Percentiles rank a stretch among this genome's conserved stretches.
phyloP scores from a whole-genome alignment of 305 asterid genomes.

The Ilex paraguariensis region DNA sequence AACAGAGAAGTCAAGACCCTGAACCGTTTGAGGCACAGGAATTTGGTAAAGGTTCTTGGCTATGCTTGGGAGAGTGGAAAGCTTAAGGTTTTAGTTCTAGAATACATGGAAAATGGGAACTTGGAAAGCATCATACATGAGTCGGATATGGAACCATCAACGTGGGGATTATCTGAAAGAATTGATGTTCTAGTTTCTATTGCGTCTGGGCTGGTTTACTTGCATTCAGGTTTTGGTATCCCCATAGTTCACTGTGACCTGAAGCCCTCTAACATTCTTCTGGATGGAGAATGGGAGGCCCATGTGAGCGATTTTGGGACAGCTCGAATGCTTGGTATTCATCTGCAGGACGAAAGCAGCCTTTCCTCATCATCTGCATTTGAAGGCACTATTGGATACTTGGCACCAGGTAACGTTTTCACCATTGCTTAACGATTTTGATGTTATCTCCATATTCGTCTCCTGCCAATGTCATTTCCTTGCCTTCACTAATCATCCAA shows the following conservation, averaged over 20 bases:
- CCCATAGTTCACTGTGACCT: conserved; percentile 82
- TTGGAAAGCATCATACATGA: conserved; percentile 55
- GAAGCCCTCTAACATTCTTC: conserved; percentile 84
- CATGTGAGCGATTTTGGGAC: conserved; percentile 90
- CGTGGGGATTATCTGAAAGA: conserved; percentile 40
- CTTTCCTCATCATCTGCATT: conserved; percentile 49
- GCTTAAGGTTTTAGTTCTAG: conserved; percentile 61
- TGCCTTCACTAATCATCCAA: too few species aligned
- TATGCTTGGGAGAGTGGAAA: conserved; percentile 84
- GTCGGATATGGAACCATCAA: conserved; percentile 6
- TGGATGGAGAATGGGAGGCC: conserved; percentile 51
- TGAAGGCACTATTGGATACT: conserved; percentile 90
- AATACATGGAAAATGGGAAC: conserved; percentile 82
- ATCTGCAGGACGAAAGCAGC: conserved; percentile 37
- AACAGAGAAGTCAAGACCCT: conserved; percentile 61
- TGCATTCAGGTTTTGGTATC: conserved; percentile 72
- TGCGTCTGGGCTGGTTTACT: conserved; percentile 52
- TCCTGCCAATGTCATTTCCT: too few species aligned
- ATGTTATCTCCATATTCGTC: too few species aligned
- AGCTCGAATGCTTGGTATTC: conserved; percentile 67
- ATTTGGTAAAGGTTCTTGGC: conserved; percentile 69
- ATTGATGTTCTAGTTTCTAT: conserved; percentile 56
- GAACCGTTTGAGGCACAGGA: conserved; percentile 59
- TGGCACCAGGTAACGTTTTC: conserved; percentile 66
- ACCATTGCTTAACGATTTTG: too few species aligned